A percentile compares a stretch with the other conserved stretches of the same genome.
Evolutionary conservation across 179 eudicot species (phyloP).

Genomic region (Spergularia azorica): DNA sequence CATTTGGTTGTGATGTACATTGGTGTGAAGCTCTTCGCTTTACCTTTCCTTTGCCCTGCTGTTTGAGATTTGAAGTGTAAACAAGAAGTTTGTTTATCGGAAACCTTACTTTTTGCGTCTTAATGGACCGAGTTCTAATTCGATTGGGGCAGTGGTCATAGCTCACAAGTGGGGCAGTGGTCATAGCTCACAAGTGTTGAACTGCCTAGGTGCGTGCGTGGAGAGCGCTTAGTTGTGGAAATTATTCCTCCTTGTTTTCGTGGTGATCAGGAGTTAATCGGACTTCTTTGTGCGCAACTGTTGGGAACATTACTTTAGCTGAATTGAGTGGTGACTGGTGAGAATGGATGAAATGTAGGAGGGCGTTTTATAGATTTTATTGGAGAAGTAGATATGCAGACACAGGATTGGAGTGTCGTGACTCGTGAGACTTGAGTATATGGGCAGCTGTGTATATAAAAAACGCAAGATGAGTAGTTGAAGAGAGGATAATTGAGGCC

Average conservation of each 20-base stretch:
- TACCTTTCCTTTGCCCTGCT: not conserved
- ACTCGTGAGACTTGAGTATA: not conserved
- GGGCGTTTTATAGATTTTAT: not conserved
- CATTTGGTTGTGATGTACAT: not conserved
- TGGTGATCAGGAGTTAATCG: not conserved
- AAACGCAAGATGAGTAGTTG: not conserved
- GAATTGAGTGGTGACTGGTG: not conserved
- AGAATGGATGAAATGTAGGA: not conserved
- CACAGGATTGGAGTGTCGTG: not conserved
- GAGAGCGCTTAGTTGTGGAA: too few species aligned
- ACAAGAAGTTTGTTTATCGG: not conserved
- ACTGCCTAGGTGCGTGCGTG: too few species aligned
- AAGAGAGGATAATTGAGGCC: not conserved
- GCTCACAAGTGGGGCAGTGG: too few species aligned
- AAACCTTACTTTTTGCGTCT: not conserved
- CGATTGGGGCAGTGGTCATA: too few species aligned
- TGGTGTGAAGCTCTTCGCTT: not conserved
- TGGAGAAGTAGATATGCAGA: not conserved
- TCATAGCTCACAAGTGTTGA: too few species aligned
- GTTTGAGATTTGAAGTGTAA: not conserved
- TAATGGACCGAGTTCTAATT: too few species aligned
- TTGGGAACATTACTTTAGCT: not conserved
- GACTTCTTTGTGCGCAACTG: too few species aligned
- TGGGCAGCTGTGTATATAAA: not conserved
- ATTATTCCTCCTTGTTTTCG: too few species aligned